Percentiles rank a stretch among this genome's conserved stretches.
phyloP scores from a whole-genome alignment of 2,329 filamentous ascomycete genomes.

The Penicillium crustosum region DNA sequence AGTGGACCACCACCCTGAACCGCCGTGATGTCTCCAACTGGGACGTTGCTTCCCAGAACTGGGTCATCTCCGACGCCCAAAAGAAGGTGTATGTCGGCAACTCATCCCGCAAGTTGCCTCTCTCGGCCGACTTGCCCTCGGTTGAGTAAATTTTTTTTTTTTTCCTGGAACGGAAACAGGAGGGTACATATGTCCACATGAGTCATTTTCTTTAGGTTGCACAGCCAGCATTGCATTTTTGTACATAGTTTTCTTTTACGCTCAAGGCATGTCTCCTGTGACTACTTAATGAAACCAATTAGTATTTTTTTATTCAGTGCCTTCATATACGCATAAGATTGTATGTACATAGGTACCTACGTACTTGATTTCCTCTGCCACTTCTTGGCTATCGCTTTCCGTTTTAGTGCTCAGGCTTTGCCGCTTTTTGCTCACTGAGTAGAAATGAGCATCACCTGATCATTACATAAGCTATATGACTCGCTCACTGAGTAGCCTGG shows the following conservation, averaged over 20 bases:
- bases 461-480: no score
- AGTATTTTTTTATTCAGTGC: not conserved
- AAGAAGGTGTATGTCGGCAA: constrained; percentile 63
- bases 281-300: not conserved
- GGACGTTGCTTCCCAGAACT: constrained; percentile 78
- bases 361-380: no score
- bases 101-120: constrained; percentile 57
- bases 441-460: no score
- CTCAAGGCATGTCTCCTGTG: not conserved
- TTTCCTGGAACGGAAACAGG: not conserved
- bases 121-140: constrained; percentile 42
- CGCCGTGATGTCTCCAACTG: constrained; percentile 85
- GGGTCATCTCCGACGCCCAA: constrained; percentile 62
- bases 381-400: no score
- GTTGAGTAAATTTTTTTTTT: constrained; percentile 20
- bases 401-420: no score
- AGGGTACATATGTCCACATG: not conserved
- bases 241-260: constrained; percentile 3
- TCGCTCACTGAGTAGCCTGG: no score
- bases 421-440: no score
- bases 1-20: constrained; percentile 68
- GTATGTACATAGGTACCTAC: no score
- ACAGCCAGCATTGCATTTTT: constrained; percentile 3
- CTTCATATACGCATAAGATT: no score
- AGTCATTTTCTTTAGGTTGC: not conserved